A percentile compares a stretch with the other conserved stretches of the same genome.
Evolutionary conservation across 164 flowering plant genomes (phyloP).

Genomic region (Kalanchoe fedtschenkoi): DNA sequence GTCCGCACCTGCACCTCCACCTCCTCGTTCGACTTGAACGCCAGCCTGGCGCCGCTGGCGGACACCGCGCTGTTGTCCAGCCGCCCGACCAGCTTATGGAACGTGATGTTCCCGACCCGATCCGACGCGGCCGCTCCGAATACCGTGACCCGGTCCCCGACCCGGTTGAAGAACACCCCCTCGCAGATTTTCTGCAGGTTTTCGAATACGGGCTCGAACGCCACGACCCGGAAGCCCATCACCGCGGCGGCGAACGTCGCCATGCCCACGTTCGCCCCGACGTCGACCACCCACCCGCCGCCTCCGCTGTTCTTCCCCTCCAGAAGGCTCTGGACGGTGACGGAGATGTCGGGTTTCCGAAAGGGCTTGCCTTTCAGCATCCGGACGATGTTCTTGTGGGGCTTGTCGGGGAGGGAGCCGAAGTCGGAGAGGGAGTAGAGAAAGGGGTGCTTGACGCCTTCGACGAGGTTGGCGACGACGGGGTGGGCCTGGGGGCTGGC

Average conservation of each 20-base stretch:
- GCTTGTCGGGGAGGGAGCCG: slow-evolving; percentile 25
- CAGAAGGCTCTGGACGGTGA: slow-evolving; percentile 43
- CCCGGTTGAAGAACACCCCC: slow-evolving; percentile 78
- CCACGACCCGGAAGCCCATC: slow-evolving; percentile 83
- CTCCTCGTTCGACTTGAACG: slow-evolving; percentile 92
- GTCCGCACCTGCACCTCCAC: slow-evolving; percentile 67
- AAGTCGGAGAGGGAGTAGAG: slow-evolving; percentile 79
- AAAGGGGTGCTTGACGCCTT: slow-evolving; percentile 68
- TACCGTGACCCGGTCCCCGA: slow-evolving; percentile 47
- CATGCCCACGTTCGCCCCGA: slow-evolving; percentile 97
- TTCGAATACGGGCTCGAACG: slow-evolving; percentile 95
- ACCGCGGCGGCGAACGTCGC: slow-evolving; percentile 91
- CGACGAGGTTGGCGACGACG: slow-evolving; percentile 76
- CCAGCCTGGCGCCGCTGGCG: slow-evolving; percentile 83
- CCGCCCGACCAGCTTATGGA: slow-evolving; percentile 95
- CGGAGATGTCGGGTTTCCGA: slow-evolving; percentile 68
- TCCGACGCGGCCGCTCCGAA: slow-evolving; percentile 95
- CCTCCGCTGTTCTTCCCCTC: slow-evolving; percentile 31
- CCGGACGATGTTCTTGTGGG: slow-evolving; percentile 6
- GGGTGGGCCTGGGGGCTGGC: slow-evolving; percentile 69
- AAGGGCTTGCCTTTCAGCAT: slow-evolving; percentile 65
- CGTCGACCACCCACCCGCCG: slow-evolving; percentile 67
- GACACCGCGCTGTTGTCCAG: slow-evolving; percentile 96
- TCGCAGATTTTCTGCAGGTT: slow-evolving; percentile 96
- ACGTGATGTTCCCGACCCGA: slow-evolving; percentile 69